Percentiles rank a stretch among this genome's conserved stretches.
These are phyloP conservation scores for Zygoascus bituminiphila DNA, from an alignment of 805 yeast species.

Conservation along the genomic window DNA sequence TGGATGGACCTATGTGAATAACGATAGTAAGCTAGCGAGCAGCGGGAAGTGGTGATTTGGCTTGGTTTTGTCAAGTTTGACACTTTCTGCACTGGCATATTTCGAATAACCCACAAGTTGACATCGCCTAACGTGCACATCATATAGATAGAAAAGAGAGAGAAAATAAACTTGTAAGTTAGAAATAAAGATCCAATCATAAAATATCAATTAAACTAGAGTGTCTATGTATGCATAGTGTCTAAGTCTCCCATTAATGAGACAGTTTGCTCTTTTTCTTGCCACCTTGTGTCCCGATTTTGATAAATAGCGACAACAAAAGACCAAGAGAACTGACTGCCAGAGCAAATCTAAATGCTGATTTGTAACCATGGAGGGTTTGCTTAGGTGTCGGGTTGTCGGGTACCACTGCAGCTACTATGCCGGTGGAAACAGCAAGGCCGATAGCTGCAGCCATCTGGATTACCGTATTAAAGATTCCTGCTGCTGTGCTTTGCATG, in stretches of 20 bases:
- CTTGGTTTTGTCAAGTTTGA: no score
- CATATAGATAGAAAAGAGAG: no score
- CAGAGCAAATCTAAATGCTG: slow-evolving; percentile 34
- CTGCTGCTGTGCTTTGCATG: slow-evolving; percentile 41
- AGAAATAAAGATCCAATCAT: no score
- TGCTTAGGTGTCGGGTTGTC: slow-evolving; percentile 10
- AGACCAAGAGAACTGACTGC: slow-evolving; percentile 29
- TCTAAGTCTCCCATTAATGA: slow-evolving; percentile 23
- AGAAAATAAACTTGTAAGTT: no score
- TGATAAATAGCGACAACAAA: slow-evolving; percentile 28
- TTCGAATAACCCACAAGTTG: no score
- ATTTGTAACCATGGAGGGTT: slow-evolving; percentile 15
- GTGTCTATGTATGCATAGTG: slow-evolving; percentile 4
- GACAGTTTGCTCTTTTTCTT: background rate
- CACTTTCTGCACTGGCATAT: no score
- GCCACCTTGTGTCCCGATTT: slow-evolving; percentile 29
- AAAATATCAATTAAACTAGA: background rate
- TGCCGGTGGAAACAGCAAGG: slow-evolving; percentile 35
- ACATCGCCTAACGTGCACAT: no score
- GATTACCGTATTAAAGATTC: slow-evolving; percentile 38
- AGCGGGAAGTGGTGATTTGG: slow-evolving; percentile 30
- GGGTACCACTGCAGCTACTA: slow-evolving; percentile 19
- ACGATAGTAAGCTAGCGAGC: slow-evolving; percentile 24
- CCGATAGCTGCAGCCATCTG: slow-evolving; percentile 38
- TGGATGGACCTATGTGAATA: slow-evolving; percentile 81